Base-by-base conservation (phyloP, 208 protist genomes). In the Angomonas deanei region DNA sequence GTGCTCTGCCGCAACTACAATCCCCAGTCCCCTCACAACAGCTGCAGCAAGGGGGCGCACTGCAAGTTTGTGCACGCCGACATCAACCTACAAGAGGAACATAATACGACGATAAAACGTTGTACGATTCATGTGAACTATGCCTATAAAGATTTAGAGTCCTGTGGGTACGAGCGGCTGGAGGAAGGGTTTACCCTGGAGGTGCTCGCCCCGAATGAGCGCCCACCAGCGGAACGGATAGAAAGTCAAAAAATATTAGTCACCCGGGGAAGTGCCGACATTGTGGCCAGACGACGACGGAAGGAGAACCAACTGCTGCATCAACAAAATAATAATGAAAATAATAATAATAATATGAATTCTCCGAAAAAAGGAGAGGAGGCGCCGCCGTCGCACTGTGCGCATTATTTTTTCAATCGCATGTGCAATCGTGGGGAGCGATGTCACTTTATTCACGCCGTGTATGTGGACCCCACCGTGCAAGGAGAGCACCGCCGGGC, bases 21-120 rank as follows among this genome's bases (percentile, higher is more conserved):
- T 21, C 64, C 70, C 23, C 31, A 81, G 30, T 66, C 62, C 36
- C n/a, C n/a, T n/a, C n/a, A n/a, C 8, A 32, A 47, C 11, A 79
- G 59, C 31, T 94, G 88, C 66, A 58, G 26, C 19, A 87, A 76
- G 60, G 76, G 78, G 1, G 69, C 66, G 2, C 21, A 56, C 30
- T 94, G 88, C 67, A 88, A 80, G 72, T 92, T 92, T 72, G 80
- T 94, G 36, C 88, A 94, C 70, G 84, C 78, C 26, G 78, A 88
- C 61, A 65, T 24, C 34, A 3, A 47, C 24, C 24, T 10, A 19
- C 21, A 54, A 15, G 47, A 58, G 53, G 36, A 42, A 42, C 8
- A 42, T 42, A 42, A 42, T 42, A n/a, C n/a, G n/a, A n/a, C n/a
- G n/a, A n/a, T n/a, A n/a, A n/a, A n/a, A n/a, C 72, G 82, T 30